phyloP scores from a whole-genome alignment of 305 asterid genomes.

The Rubia tinctorum region DNA sequence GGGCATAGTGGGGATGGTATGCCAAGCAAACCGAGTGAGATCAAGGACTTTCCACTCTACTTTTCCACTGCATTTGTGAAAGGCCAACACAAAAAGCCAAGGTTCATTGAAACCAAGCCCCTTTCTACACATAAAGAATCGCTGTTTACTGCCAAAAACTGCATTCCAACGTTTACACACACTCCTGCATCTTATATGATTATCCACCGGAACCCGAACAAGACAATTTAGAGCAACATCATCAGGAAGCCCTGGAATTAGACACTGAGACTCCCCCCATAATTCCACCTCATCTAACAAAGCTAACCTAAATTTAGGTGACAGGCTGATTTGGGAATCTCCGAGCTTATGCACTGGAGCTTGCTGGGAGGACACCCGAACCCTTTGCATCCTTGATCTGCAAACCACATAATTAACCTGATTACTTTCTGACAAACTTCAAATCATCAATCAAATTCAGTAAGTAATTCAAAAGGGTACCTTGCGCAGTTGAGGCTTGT shows the following conservation, averaged over 20 bases:
- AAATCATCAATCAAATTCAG: background rate
- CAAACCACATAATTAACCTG: background rate
- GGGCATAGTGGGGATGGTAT: slow-evolving; percentile 87
- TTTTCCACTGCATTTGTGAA: slow-evolving; percentile 82
- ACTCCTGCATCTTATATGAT: slow-evolving; percentile 46
- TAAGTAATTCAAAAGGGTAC: background rate
- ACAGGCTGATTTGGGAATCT: slow-evolving; percentile 75
- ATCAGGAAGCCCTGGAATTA: slow-evolving; percentile 91
- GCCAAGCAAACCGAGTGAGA: slow-evolving; percentile 67
- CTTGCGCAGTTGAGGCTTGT: background rate
- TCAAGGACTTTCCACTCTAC: slow-evolving; percentile 89
- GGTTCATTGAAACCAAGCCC: slow-evolving; percentile 84
- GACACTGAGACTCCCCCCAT: slow-evolving; percentile 50
- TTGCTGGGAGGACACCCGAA: slow-evolving; percentile 76
- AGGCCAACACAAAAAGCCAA: slow-evolving; percentile 81
- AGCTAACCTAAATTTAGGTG: slow-evolving; percentile 76
- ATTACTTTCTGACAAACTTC: slow-evolving; percentile 1
- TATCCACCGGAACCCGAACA: slow-evolving; percentile 70
- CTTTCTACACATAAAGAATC: slow-evolving; percentile 66
- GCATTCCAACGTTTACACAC: slow-evolving; percentile 82
- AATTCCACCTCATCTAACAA: slow-evolving; percentile 52
- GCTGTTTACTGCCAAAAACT: slow-evolving; percentile 68
- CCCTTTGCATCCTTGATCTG: slow-evolving; percentile 64
- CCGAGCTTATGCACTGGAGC: slow-evolving; percentile 83
- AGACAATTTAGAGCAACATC: slow-evolving; percentile 84